phyloP scores from a whole-genome alignment of 139 green algal genomes.

The Ettlia oleoabundans region DNA sequence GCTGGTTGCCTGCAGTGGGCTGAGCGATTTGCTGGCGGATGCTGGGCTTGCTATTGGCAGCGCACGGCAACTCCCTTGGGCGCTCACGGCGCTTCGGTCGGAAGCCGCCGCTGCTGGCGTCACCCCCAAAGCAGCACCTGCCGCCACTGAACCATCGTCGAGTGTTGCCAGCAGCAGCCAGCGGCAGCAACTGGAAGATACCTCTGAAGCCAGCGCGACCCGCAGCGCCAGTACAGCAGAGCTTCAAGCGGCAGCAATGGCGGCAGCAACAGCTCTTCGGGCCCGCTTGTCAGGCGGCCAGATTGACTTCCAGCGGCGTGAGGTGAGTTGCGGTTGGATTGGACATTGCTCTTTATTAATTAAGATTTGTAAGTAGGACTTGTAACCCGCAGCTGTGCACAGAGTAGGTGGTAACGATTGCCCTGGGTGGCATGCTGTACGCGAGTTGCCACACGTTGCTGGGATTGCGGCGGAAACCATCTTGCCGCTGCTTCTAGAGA shows the following conservation, averaged over 20 bases:
- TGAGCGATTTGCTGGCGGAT: constrained; percentile 6
- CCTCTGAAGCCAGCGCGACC: neutral
- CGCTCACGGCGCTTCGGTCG: constrained; percentile 1
- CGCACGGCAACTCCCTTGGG: constrained; percentile 11
- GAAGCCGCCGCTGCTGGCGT: too few relatives aligned
- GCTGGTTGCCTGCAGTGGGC: constrained; percentile 18
- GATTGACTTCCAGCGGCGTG: constrained; percentile 22
- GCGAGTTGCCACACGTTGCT: too few relatives aligned
- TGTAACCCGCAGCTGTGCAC: too few relatives aligned
- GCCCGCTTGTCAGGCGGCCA: neutral
- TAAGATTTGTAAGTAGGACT: too few relatives aligned
- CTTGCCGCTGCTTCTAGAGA: too few relatives aligned
- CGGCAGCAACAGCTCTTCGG: neutral
- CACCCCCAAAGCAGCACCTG: neutral
- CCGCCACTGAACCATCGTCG: neutral
- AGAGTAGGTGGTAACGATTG: too few relatives aligned
- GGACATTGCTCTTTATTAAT: too few relatives aligned
- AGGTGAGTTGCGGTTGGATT: too few relatives aligned
- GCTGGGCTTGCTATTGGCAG: neutral
- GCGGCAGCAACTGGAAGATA: neutral
- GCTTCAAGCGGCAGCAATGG: neutral
- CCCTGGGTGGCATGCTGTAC: too few relatives aligned
- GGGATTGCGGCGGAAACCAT: too few relatives aligned
- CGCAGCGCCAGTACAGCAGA: neutral
- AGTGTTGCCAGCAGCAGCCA: neutral